phyloP scores from a whole-genome alignment of 768 basidiomycete genomes.

The Cytidiella melzeri region DNA sequence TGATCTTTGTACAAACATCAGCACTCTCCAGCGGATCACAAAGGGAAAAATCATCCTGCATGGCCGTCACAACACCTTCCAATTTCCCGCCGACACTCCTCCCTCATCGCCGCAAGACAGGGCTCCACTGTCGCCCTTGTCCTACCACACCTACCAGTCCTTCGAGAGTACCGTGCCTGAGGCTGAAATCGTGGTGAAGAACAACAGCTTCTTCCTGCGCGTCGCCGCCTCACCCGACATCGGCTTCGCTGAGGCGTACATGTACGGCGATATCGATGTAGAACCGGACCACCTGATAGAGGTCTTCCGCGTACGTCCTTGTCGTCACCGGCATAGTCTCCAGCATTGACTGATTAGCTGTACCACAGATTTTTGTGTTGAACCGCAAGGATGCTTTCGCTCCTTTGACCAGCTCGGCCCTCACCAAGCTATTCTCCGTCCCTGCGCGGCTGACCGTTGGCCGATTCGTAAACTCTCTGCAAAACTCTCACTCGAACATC shows the following conservation, averaged over 20 bases:
- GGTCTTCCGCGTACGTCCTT: constrained; percentile 49
- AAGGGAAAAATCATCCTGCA: not conserved
- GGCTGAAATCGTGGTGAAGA: not conserved
- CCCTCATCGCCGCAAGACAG: not conserved
- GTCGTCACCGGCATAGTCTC: no score
- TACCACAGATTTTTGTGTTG: constrained; percentile 52
- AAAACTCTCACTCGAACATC: constrained; percentile 62
- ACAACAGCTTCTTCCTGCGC: constrained; percentile 45
- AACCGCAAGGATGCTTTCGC: constrained; percentile 31
- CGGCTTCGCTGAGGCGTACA: constrained; percentile 72
- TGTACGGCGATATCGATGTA: constrained; percentile 59
- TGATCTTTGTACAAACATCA: not conserved
- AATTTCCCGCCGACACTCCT: not conserved
- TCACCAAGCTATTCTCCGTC: constrained; percentile 47
- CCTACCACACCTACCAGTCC: no score
- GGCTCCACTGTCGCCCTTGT: not conserved
- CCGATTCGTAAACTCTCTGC: constrained; percentile 59
- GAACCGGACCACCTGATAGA: constrained; percentile 60
- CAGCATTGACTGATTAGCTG: not conserved
- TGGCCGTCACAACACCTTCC: not conserved
- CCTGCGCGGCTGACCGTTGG: constrained; percentile 40
- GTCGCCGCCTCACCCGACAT: constrained; percentile 57
- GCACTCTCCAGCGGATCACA: not conserved
- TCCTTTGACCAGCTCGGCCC: constrained; percentile 41
- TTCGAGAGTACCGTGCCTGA: not conserved